Evolutionary conservation across 441 rosid genomes (phyloP).

Genomic region (Manihot esculenta): DNA sequence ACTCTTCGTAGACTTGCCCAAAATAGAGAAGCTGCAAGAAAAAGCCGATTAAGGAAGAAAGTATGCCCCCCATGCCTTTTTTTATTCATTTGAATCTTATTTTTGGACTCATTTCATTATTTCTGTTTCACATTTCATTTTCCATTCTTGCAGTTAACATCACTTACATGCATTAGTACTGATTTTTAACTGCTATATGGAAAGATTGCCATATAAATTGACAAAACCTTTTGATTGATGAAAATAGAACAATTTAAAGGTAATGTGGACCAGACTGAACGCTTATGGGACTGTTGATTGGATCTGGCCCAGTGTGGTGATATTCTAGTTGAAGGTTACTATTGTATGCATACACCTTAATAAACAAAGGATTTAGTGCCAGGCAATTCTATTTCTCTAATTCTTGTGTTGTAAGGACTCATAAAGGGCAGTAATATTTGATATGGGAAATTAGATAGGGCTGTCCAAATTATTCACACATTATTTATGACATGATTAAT

Average conservation of each 20-base stretch:
- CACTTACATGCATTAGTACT: background rate
- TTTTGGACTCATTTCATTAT: background rate
- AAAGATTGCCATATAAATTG: background rate
- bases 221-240: background rate
- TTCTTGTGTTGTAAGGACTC: background rate
- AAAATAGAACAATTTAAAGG: background rate
- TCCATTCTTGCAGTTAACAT: background rate
- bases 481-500: background rate
- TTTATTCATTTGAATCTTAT: background rate
- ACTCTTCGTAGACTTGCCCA: constrained; percentile 99
- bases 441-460: background rate
- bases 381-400: background rate
- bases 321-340: background rate
- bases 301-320: background rate
- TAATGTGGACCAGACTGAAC: background rate
- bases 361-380: background rate
- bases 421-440: background rate
- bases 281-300: background rate
- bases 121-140: constrained; percentile 11
- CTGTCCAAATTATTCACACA: background rate
- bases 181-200: constrained; percentile 2
- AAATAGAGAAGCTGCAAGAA: constrained; percentile 99
- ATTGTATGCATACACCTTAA: background rate
- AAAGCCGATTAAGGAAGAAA: constrained; percentile 96
- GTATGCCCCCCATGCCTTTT: constrained; percentile 32